Percentiles rank a stretch among this genome's conserved stretches.
Evolutionary conservation across 192 early-diverging fungal species (phyloP).

Genomic region (Backusella macrospora): DNA sequence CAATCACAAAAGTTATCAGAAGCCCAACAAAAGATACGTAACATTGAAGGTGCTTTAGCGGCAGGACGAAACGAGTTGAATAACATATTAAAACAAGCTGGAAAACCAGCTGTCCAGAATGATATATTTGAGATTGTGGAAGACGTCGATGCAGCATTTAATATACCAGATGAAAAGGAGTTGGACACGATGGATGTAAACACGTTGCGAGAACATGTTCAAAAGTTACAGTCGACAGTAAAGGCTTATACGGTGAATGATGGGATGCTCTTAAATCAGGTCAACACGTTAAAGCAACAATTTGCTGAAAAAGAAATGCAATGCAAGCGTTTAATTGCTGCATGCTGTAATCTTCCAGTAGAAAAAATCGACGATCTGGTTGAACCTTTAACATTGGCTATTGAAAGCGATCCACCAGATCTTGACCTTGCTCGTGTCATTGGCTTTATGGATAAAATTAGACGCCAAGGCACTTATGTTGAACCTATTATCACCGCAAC

Average conservation of each 20-base stretch:
- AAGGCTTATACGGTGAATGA: constrained; percentile 49
- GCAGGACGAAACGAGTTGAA: constrained; percentile 11
- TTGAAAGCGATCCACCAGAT: constrained; percentile 73
- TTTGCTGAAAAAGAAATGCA: constrained; percentile 70
- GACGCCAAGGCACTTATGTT: constrained; percentile 21
- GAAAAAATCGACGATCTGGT: constrained; percentile 82
- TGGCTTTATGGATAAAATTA: constrained; percentile 52
- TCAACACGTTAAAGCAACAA: constrained; percentile 14
- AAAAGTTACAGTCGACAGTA: constrained; percentile 37
- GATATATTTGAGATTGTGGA: constrained; percentile 18
- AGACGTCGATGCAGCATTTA: constrained; percentile 22
- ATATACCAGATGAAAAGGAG: constrained; percentile 3
- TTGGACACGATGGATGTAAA: neutral
- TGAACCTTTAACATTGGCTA: constrained; percentile 74
- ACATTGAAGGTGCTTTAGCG: constrained; percentile 58
- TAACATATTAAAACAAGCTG: constrained; percentile 20
- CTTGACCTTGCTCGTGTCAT: constrained; percentile 52
- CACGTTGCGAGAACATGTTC: neutral
- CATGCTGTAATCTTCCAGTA: constrained; percentile 80
- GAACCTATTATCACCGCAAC: neutral
- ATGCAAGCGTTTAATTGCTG: constrained; percentile 85
- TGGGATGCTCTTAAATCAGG: constrained; percentile 37
- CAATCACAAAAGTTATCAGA: constrained; percentile 58
- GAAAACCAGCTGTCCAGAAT: constrained; percentile 1
- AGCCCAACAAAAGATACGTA: constrained; percentile 58